Conservation (phyloP, 2,329 filamentous ascomycete species). For the Fragosphaeria purpurea region DNA sequence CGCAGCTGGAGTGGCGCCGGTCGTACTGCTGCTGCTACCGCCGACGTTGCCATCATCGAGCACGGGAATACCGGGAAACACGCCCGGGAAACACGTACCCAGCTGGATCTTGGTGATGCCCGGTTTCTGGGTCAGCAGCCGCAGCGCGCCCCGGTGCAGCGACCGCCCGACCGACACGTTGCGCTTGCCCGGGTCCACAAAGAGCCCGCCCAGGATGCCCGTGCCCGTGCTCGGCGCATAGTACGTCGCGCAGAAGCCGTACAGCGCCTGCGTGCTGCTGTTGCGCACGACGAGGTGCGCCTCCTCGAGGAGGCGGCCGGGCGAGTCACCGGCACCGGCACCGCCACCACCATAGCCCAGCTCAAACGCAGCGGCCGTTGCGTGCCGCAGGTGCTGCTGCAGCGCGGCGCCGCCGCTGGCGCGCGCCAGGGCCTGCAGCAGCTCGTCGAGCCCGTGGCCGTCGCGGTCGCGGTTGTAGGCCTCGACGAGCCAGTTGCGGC, state of each 20-base stretch:
- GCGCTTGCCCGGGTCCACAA: slow-evolving; percentile 77
- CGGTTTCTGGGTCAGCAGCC: slow-evolving; percentile 58
- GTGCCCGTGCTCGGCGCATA: slow-evolving; percentile 57
- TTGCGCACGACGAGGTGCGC: slow-evolving; percentile 88
- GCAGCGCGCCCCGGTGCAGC: slow-evolving; percentile 74
- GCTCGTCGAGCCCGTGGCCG: slow-evolving; percentile 58
- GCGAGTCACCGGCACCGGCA: too few relatives aligned
- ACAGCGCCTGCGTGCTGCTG: slow-evolving; percentile 80
- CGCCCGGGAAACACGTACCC: slow-evolving; percentile 69
- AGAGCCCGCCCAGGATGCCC: slow-evolving; percentile 76
- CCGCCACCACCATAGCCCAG: slow-evolving; percentile 43
- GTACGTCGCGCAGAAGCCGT: slow-evolving; percentile 88
- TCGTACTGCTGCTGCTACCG: slow-evolving; percentile 1
- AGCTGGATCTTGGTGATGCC: slow-evolving; percentile 73
- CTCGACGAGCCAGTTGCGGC: slow-evolving; percentile 91
- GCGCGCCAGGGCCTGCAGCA: slow-evolving; percentile 62
- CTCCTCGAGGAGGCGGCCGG: slow-evolving; percentile 48
- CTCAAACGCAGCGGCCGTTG: slow-evolving; percentile 66
- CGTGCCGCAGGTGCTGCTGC: slow-evolving; percentile 58
- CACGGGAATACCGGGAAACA: slow-evolving; percentile 73
- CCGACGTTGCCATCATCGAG: slow-evolving; percentile 31
- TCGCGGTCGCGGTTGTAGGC: slow-evolving; percentile 76
- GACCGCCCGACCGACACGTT: slow-evolving; percentile 87
- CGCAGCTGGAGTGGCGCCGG: slow-evolving; percentile 3
- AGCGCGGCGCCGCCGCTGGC: slow-evolving; percentile 53